Base-by-base conservation (phyloP, 148 eudicot genomes). In the Camellia japonica region DNA sequence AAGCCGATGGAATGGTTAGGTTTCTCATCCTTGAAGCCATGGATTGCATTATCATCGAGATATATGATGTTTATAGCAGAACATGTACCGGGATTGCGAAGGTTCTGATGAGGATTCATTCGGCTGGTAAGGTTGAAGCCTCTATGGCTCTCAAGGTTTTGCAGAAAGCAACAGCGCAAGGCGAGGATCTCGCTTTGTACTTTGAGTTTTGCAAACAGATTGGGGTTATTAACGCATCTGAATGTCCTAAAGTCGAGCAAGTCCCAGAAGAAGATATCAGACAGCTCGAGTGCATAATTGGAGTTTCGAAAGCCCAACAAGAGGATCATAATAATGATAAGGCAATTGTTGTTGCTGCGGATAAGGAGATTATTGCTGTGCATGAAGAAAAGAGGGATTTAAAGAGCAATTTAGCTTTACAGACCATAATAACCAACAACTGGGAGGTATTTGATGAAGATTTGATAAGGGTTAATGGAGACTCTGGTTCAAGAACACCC, bases 41-140 rank as follows among this genome's bases (percentile, higher is more conserved):
- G 94, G 94, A 96, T 59, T 87, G 97, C 62, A 75, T 92, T 52
- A 49, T 93, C 16, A 88, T 91, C 4, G 98, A 96, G 79, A 81
- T 93, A 0, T 93, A 89, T 18, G 92, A 88, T 60, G 67, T 89
- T 20, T 93, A 93, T 62, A 86, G 95, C 81, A 84, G 83, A 74
- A 91, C 92, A 11, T 92, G 98, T 64, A 82, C 85, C 16, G 93
- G 90, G 41, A 87, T 90, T 56, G 88, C 95, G 0, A 79, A 77
- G 7, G 87, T 87, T 59, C 74, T 92, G 60, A 20, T 86, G 51
- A 82, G 80, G 74, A 86, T 96, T 52, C 82, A 77, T 15, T 78
- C 84, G 4, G 87, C 73, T 5, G 84, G 79, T 7, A 89, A 84
- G 44, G 72, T 51, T 1, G 91, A 92, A 66, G 99, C 94, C 6